Percentiles rank a stretch among this genome's conserved stretches.
phyloP scores from a whole-genome alignment of 2,329 filamentous ascomycete species.

The Trichoderma atrobrunneum region DNA sequence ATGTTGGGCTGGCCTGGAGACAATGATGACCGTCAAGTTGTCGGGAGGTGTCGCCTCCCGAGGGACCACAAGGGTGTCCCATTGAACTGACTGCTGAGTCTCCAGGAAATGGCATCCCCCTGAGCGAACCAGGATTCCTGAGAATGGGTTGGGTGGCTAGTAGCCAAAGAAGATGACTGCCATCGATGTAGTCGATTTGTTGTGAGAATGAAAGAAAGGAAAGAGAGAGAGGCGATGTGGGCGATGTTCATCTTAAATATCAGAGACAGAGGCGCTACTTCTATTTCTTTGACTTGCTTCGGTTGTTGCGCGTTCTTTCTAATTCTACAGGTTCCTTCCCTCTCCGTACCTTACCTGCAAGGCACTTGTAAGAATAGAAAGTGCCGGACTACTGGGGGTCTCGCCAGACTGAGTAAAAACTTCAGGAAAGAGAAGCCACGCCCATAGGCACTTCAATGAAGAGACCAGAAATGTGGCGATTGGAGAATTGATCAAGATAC shows the following conservation, averaged over 20 bases:
- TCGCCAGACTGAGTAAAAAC: no score
- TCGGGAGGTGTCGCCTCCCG: background rate
- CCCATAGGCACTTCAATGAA: no score
- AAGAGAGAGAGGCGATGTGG: background rate
- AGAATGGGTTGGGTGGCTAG: slow-evolving; percentile 15
- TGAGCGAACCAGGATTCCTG: slow-evolving; percentile 9
- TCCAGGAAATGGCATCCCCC: slow-evolving; percentile 20
- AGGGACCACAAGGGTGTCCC: background rate
- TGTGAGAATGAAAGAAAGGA: background rate
- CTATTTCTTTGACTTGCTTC: no score
- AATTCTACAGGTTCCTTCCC: no score
- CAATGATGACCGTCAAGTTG: background rate
- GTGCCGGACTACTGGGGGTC: no score
- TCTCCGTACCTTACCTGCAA: no score
- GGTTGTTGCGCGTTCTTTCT: no score
- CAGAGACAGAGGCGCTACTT: no score
- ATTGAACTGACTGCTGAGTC: slow-evolving; percentile 18
- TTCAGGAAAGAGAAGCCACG: no score
- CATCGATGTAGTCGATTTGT: background rate
- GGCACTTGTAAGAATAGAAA: no score
- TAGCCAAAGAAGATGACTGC: slow-evolving; percentile 21
- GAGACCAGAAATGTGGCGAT: no score
- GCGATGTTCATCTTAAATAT: no score
- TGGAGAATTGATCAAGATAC: slow-evolving; percentile 7
- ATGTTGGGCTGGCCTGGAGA: background rate